Conservation (phyloP, 345 rosid genomes). For the Euphorbia tirucalli region DNA sequence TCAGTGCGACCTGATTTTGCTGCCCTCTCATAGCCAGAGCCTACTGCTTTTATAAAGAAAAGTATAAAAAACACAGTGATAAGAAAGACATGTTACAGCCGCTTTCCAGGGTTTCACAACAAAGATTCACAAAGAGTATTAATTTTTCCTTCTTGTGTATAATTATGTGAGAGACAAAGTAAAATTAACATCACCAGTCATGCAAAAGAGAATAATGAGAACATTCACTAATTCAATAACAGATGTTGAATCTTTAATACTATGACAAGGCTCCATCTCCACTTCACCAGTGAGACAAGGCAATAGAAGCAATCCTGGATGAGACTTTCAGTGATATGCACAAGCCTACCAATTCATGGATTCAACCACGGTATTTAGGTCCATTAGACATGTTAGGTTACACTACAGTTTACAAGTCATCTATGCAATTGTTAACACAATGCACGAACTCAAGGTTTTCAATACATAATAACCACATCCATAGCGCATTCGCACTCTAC, state of each 20-base stretch:
- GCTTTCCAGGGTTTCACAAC: background rate
- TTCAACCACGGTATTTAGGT: background rate
- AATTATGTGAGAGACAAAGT: background rate
- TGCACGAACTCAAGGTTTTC: background rate
- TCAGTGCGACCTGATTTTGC: conserved; percentile 26
- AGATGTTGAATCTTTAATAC: background rate
- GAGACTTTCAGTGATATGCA: background rate
- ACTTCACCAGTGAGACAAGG: background rate
- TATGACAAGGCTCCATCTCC: background rate
- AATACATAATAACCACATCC: background rate
- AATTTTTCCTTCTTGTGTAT: background rate
- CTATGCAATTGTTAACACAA: background rate
- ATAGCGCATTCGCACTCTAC: background rate
- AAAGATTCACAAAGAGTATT: background rate
- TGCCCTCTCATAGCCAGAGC: conserved; percentile 33
- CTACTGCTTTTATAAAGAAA: conserved; percentile 25
- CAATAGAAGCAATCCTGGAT: background rate
- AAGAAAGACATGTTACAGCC: background rate
- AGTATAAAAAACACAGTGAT: background rate
- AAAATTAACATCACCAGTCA: background rate
- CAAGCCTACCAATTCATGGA: background rate
- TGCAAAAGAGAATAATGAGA: background rate
- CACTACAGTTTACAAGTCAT: background rate
- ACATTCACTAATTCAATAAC: background rate
- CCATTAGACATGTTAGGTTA: background rate